A percentile compares a stretch with the other conserved stretches of the same genome.
Conservation (phyloP, 208 protist genomes). For the Trypanosoma caninum region DNA sequence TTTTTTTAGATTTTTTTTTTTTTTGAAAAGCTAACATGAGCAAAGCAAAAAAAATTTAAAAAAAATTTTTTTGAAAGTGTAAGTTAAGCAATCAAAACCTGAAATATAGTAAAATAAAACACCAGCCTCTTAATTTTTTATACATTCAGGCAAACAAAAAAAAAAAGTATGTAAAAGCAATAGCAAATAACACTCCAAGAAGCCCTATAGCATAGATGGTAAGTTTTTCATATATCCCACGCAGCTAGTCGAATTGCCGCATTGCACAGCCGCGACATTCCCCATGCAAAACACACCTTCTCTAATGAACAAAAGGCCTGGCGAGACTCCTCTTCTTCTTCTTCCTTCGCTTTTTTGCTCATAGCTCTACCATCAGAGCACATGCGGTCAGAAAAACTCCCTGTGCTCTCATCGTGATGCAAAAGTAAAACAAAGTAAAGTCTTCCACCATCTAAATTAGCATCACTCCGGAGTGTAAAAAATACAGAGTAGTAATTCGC, state of each 20-base stretch:
- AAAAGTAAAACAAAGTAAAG: slow-evolving; percentile 72
- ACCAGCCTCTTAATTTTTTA: background rate
- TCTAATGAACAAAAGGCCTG: slow-evolving; percentile 51
- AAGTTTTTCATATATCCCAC: slow-evolving; percentile 2
- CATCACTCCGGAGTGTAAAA: slow-evolving; percentile 51
- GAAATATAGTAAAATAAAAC: background rate
- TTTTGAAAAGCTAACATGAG: slow-evolving; percentile 18
- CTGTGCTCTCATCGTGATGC: slow-evolving; percentile 19
- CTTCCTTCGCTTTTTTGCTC: background rate
- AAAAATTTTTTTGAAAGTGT: background rate
- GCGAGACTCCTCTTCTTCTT: slow-evolving; percentile 22
- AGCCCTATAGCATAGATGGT: background rate
- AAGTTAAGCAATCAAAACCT: background rate
- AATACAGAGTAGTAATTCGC: slow-evolving; percentile 39
- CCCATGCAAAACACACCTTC: slow-evolving; percentile 49
- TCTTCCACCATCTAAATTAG: slow-evolving; percentile 57
- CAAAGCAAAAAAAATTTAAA: background rate
- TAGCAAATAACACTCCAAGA: no score
- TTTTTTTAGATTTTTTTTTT: slow-evolving; percentile 28
- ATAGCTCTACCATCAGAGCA: background rate
- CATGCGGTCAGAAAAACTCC: no score
- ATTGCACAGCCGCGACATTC: slow-evolving; percentile 58
- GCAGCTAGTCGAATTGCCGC: slow-evolving; percentile 45
- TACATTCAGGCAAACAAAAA: background rate
- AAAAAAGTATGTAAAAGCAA: no score